Evolutionary conservation across 2,329 filamentous ascomycete species (phyloP), one percentile per base, ranked within the genome.

Genomic region (Lasiodiplodia gonubiensis): DNA sequence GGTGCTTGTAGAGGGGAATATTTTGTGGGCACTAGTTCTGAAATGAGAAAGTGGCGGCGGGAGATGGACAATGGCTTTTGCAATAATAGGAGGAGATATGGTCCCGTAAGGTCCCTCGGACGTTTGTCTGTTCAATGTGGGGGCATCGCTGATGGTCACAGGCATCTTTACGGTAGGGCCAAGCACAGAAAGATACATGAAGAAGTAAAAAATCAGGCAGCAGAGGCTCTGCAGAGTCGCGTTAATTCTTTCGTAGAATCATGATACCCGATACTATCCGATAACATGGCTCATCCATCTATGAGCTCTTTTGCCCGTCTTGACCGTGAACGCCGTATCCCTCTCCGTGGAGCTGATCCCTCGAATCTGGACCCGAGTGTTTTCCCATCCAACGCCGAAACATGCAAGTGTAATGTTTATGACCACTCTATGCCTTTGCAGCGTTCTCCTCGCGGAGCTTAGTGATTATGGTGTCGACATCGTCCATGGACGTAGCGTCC

Each of bases 401-500:
- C 39, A 67, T 68, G 63, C 52, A 64, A n/a, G 37, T 25, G 30
- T 39, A 23, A 27, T 11, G 7, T 23, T 25, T 25, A 12, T 30
- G 39, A 42, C 23, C 23, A 6, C 23, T 61, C 35, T 61, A 66
- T 6, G 64, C 67, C 54, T 67, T 61, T 23, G 68, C 48, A 14
- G 60, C 54, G 16, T 67, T 67, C 23, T 67, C 42, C 59, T 88
- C 84, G 73, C 86, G 88, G 69, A 97, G 80, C 39, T 83, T 86
- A 63, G 87, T 83, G 77, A 97, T 92, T 59, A 97, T 81, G 35
- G 79, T 82, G 78, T 97, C 92, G 49, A 97, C 89, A 8, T 88
- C 89, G 64, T 93, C 91, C 95, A 98, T 98, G 78, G 97, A 89
- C 23, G 81, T 83, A 0, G 94, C 93, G 75, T 97, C 91, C n/a